phyloP scores from a whole-genome alignment of 192 early-diverging fungal genomes.

The Spizellomyces punctatus region DNA sequence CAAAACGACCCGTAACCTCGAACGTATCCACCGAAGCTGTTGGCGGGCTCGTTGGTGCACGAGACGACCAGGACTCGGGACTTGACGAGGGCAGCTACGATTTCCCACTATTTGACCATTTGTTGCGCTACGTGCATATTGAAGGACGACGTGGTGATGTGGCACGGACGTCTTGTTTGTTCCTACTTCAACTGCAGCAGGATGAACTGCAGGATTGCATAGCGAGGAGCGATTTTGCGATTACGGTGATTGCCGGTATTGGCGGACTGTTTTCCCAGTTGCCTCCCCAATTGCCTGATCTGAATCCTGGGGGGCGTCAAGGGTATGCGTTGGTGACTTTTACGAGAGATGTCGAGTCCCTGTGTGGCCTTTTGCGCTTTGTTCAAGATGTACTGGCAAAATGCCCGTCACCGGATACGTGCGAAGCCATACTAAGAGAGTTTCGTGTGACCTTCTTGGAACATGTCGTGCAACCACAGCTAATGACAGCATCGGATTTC shows the following conservation, averaged over 20 bases:
- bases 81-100: constrained; percentile 38
- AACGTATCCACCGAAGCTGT: constrained; percentile 49
- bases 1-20: constrained; percentile 45
- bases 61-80: background rate
- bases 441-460: constrained; percentile 81
- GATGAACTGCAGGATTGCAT: constrained; percentile 80
- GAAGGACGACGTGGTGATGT: constrained; percentile 80
- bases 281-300: constrained; percentile 55
- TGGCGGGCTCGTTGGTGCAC: constrained; percentile 19
- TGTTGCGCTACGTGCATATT: constrained; percentile 85
- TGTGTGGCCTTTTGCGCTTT: constrained; percentile 70
- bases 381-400: constrained; percentile 53
- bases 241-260: constrained; percentile 79
- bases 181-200: constrained; percentile 77
- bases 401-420: constrained; percentile 71
- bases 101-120: constrained; percentile 87
- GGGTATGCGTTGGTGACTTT: constrained; percentile 58
- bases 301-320: constrained; percentile 29
- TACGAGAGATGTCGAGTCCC: constrained; percentile 66
- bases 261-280: constrained; percentile 90
- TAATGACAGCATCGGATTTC: constrained; percentile 85
- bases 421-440: constrained; percentile 58
- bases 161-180: constrained; percentile 81
- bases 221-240: constrained; percentile 78
- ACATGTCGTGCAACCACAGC: constrained; percentile 82